phyloP scores from a whole-genome alignment of 768 basidiomycete genomes.

The Asterophora parasitica region DNA sequence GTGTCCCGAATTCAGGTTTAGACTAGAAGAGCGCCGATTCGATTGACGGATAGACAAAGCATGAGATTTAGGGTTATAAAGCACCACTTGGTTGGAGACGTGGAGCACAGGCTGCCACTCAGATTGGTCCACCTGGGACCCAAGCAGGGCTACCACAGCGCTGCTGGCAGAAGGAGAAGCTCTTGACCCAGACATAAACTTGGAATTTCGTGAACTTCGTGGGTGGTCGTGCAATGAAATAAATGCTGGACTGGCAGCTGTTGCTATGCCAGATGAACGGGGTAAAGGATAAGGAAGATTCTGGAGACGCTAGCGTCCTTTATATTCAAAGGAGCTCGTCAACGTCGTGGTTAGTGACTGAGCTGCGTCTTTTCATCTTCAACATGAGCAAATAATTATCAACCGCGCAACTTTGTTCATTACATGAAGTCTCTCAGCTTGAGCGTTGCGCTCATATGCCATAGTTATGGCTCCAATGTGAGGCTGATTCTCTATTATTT shows the following conservation, averaged over 20 bases:
- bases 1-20: no score
- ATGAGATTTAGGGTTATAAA: slow-evolving; percentile 84
- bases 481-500: neutral
- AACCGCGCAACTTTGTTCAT: neutral
- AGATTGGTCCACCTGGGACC: slow-evolving; percentile 13
- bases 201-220: neutral
- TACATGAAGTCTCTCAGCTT: neutral
- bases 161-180: slow-evolving; percentile 15
- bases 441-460: neutral
- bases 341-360: no score
- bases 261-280: no score
- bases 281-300: no score
- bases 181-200: slow-evolving; percentile 10
- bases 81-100: slow-evolving; percentile 79
- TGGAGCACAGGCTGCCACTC: slow-evolving; percentile 81
- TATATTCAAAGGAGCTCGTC: no score
- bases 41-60: slow-evolving; percentile 62
- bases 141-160: slow-evolving; percentile 14
- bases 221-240: neutral
- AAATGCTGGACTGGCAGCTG: no score
- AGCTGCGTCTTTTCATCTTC: no score
- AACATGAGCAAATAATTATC: neutral
- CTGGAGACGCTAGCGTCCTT: no score
- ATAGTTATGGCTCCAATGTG: slow-evolving; percentile 17
- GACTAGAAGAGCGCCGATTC: neutral